phyloP scores from a whole-genome alignment of 805 yeast species.

The Candida koratica region DNA sequence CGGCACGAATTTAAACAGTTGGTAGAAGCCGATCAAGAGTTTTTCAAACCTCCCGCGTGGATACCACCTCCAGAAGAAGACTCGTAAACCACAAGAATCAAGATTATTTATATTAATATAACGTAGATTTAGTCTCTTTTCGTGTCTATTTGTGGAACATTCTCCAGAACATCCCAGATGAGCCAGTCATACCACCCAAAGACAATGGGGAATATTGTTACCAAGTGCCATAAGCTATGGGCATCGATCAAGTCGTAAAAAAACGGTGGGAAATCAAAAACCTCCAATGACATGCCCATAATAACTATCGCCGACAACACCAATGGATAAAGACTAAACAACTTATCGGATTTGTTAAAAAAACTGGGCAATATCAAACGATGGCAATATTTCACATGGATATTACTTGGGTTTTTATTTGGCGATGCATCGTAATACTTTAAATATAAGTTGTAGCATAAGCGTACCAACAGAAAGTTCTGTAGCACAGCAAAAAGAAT shows the following conservation, averaged over 20 bases:
- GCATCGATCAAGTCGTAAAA: conserved; percentile 70
- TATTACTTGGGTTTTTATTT: conserved; percentile 1
- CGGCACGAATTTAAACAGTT: conserved; percentile 45
- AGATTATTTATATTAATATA: too few species aligned
- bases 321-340: conserved; percentile 39
- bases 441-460: conserved; percentile 32
- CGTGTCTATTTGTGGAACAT: conserved; percentile 27
- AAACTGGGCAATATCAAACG: conserved; percentile 27
- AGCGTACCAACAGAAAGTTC: conserved; percentile 39
- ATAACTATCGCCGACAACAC: conserved; percentile 42
- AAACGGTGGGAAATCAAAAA: conserved; percentile 83
- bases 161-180: conserved; percentile 38
- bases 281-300: conserved; percentile 81
- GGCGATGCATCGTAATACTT: conserved; percentile 22
- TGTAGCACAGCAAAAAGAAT: conserved; percentile 75
- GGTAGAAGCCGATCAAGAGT: conserved; percentile 58
- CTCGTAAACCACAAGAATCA: too few species aligned
- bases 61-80: conserved; percentile 42
- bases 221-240: conserved; percentile 90
- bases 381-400: conserved; percentile 26
- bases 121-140: neutral
- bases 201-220: conserved; percentile 56
- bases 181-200: conserved; percentile 45
- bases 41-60: conserved; percentile 68
- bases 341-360: conserved; percentile 32